phyloP scores from a whole-genome alignment of 2,329 filamentous ascomycete species.

The Diaporthe amygdali region DNA sequence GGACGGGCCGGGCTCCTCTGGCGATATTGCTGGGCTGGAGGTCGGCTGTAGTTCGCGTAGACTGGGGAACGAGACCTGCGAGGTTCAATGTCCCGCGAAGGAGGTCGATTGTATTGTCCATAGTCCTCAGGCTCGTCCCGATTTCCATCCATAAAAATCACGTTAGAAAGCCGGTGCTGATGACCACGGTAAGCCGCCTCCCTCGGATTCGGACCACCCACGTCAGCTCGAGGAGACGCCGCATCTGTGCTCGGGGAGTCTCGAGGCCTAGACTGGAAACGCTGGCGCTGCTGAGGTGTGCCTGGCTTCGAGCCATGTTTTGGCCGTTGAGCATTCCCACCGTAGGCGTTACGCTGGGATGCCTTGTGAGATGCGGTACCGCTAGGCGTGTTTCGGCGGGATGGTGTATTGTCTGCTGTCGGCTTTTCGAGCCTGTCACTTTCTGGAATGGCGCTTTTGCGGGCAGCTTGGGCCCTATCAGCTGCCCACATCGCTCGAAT shows the following conservation, averaged over 20 bases:
- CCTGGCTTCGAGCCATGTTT: conserved; percentile 23
- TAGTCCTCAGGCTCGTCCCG: conserved; percentile 20
- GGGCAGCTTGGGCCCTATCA: conserved; percentile 32
- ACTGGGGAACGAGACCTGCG: conserved; percentile 40
- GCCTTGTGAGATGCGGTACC: not conserved
- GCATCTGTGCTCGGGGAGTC: conserved; percentile 14
- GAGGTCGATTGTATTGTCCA: conserved; percentile 30
- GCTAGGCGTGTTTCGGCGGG: not conserved
- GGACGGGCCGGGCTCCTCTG: conserved; percentile 36
- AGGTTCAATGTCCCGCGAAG: conserved; percentile 23
- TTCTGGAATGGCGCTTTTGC: conserved; percentile 33
- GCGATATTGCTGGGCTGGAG: conserved; percentile 34
- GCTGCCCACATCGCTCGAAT: conserved; percentile 40
- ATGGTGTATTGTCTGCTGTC: conserved; percentile 2
- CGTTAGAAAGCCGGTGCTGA: conserved; percentile 9
- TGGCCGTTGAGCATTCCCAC: not conserved
- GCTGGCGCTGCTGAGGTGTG: conserved; percentile 22
- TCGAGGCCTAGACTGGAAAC: conserved; percentile 13
- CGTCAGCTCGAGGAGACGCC: conserved; percentile 18
- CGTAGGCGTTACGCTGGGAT: not conserved
- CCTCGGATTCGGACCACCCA: not conserved
- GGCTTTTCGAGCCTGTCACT: conserved; percentile 23
- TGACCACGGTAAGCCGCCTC: conserved; percentile 17
- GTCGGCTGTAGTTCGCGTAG: conserved; percentile 35
- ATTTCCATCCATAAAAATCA: conserved; percentile 23